Evolutionary conservation across 2,329 filamentous ascomycete genomes (phyloP).

Genomic region (Waltergamsia citrina): DNA sequence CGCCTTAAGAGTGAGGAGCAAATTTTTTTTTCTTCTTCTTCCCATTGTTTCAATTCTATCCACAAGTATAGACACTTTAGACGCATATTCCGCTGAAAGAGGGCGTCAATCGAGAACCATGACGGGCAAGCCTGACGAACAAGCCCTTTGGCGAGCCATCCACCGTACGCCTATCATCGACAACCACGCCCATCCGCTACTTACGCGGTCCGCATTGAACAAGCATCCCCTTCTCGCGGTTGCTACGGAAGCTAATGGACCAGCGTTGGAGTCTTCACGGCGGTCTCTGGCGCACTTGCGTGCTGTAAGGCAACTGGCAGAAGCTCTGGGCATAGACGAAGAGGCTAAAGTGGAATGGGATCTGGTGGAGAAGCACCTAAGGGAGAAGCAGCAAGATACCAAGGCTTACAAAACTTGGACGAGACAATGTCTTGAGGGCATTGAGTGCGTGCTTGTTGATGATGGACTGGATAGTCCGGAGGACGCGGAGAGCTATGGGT

Average conservation of each 20-base stretch:
- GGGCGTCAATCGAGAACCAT: not conserved
- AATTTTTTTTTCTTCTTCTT: too few relatives aligned
- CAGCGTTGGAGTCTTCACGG: conserved; percentile 52
- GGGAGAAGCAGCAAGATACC: conserved; percentile 24
- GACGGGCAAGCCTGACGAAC: conserved; percentile 6
- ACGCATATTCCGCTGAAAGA: too few relatives aligned
- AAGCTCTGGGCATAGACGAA: conserved; percentile 52
- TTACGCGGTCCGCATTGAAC: conserved; percentile 38
- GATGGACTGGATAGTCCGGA: conserved; percentile 55
- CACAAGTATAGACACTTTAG: too few relatives aligned
- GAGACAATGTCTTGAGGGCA: conserved; percentile 57
- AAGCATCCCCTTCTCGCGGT: conserved; percentile 47
- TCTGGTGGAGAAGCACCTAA: conserved; percentile 33
- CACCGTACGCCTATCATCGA: conserved; percentile 57
- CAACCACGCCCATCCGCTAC: conserved; percentile 62
- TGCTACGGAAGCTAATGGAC: conserved; percentile 62
- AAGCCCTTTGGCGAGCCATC: conserved; percentile 27
- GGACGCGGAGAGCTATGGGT: conserved; percentile 47
- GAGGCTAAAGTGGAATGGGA: conserved; percentile 58
- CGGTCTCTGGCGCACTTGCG: conserved; percentile 61
- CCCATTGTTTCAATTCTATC: too few relatives aligned
- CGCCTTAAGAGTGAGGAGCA: too few relatives aligned
- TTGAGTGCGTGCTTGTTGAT: conserved; percentile 68
- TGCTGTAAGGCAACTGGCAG: conserved; percentile 57
- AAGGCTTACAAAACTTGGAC: conserved; percentile 50